These are phyloP conservation scores for Boletus barrowsii DNA, from an alignment of 768 basidiomycete species.

Conservation along the genomic window DNA sequence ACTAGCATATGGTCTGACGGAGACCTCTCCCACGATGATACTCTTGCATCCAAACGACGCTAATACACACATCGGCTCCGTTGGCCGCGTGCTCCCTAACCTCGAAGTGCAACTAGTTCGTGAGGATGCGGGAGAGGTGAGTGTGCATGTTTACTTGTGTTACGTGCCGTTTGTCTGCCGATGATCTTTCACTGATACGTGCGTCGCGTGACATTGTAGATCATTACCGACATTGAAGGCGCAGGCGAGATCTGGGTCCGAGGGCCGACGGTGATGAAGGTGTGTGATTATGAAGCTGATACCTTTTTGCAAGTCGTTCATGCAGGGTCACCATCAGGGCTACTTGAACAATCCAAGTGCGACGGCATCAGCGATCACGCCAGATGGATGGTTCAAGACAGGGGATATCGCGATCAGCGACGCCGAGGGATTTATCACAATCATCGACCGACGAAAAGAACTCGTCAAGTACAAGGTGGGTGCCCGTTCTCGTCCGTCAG, in stretches of 20 bases:
- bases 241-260: slow-evolving; percentile 81
- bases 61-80: slow-evolving; percentile 54
- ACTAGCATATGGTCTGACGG: slow-evolving; percentile 74
- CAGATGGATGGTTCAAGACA: slow-evolving; percentile 84
- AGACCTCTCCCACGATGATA: slow-evolving; percentile 74
- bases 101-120: slow-evolving; percentile 72
- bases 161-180: background rate
- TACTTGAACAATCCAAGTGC: slow-evolving; percentile 73
- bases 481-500: background rate
- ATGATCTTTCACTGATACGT: background rate
- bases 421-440: slow-evolving; percentile 66
- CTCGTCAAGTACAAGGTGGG: slow-evolving; percentile 70
- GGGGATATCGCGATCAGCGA: slow-evolving; percentile 76
- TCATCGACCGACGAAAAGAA: slow-evolving; percentile 74
- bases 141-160: background rate
- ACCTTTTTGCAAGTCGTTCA: background rate
- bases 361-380: slow-evolving; percentile 65
- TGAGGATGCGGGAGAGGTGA: slow-evolving; percentile 51
- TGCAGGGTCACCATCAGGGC: slow-evolving; percentile 41
- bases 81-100: slow-evolving; percentile 71
- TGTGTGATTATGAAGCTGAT: slow-evolving; percentile 13
- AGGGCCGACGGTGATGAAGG: slow-evolving; percentile 81
- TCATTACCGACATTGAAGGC: slow-evolving; percentile 33
- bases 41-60: slow-evolving; percentile 45
- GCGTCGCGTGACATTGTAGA: slow-evolving; percentile 3